Base-by-base conservation (phyloP, 805 yeast species). In the Komagataella populi region DNA sequence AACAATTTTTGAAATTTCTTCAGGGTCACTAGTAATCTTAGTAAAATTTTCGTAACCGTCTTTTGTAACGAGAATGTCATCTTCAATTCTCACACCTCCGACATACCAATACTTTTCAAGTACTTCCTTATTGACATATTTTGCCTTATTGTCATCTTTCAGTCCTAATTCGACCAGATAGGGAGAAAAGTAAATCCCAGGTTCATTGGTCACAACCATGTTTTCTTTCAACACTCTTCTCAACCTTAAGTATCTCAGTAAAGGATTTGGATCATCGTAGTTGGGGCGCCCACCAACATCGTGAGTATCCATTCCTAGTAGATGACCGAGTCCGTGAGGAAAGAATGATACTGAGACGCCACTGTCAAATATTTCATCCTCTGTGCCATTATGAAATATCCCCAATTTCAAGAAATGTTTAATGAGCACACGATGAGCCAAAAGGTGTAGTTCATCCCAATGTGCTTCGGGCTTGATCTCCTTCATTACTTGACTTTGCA, bases 11-110 rank as follows among this genome's bases (percentile, higher is more conserved):
- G 86, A 76, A 51, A 91, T 83, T 65, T 89, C 96, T 3, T 73
- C 76, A 1, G 97, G 89, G 63, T 93, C 95, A 53, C 84, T 83
- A 1, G 97, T 87, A 51, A 91, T 80, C 23, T 77, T 74, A 1
- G 96, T 91, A 51, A 91, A 70, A 59, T 87, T 85, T 61, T 89
- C 96, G 60, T 67, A 80, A 0, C 98, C 98, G 51, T 68, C 70
- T 48, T 73, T 73, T 1, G 96, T 87, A 30, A 91, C 83, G 47
- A 87, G 69, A 46, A 93, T 76, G 62, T 91, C 97, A 63, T 91
- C 99, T 67, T 91, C 99, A 52, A 91, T 88, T 66, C 99, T 80
- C 5, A 91, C 96, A 47, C 99, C 99, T n/a, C 99, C 99, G 52
- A 93, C 79, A 57, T 83, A 78, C 83, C 84, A 78, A 66, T 89